Conservation (phyloP, 2,329 filamentous ascomycete genomes). For the Trichoderma cornu-damae region DNA sequence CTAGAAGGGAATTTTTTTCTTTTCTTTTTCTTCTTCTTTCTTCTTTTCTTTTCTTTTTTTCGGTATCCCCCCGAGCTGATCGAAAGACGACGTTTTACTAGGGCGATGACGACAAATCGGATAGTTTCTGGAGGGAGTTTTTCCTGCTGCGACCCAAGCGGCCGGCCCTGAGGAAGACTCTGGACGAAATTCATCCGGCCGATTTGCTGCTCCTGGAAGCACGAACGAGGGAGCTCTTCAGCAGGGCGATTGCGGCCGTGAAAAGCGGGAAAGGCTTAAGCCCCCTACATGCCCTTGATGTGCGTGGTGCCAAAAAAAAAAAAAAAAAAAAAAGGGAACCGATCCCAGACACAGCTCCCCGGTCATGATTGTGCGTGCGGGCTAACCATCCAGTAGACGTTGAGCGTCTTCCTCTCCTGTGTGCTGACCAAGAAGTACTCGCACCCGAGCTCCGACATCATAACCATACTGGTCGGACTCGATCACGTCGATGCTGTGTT, state of each 20-base stretch:
- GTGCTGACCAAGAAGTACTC: conserved; percentile 86
- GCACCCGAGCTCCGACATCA: conserved; percentile 92
- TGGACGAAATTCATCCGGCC: conserved; percentile 66
- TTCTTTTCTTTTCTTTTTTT: conserved; percentile 13
- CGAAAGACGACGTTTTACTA: conserved; percentile 33
- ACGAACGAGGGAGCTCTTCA: conserved; percentile 74
- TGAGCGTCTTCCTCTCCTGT: conserved; percentile 79
- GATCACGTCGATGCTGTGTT: conserved; percentile 84
- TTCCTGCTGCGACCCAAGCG: conserved; percentile 83
- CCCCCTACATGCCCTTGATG: conserved; percentile 79
- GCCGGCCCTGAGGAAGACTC: conserved; percentile 58
- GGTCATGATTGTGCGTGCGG: conserved; percentile 33
- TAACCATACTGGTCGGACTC: conserved; percentile 80
- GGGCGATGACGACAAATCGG: conserved; percentile 65
- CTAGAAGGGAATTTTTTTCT: too few species aligned
- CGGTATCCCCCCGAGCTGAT: conserved; percentile 28
- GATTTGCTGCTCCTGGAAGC: conserved; percentile 72
- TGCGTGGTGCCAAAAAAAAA: conserved; percentile 48
- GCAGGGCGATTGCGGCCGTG: conserved; percentile 63
- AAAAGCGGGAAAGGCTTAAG: conserved; percentile 56
- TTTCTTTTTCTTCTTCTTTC: too few species aligned
- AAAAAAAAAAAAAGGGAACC: too few species aligned
- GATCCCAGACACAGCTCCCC: conserved; percentile 21
- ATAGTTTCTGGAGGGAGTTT: conserved; percentile 95
- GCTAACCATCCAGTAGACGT: conserved; percentile 56